phyloP scores from a whole-genome alignment of 306 rosid genomes.

The Oxytropis ochrocephala region DNA sequence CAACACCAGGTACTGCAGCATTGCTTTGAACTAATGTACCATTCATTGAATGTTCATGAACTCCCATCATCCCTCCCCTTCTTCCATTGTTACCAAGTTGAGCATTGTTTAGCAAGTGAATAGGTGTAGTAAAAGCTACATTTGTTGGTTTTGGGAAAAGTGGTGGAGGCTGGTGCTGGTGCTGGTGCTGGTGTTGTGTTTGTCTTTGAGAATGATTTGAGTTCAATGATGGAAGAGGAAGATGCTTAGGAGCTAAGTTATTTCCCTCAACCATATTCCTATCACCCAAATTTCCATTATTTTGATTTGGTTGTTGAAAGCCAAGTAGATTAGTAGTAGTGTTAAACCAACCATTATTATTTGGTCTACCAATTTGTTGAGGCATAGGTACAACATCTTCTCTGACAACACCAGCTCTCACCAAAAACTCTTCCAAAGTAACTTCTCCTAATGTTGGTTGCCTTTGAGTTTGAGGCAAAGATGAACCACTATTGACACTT shows the following conservation, averaged over 20 bases:
- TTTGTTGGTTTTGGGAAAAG: conserved; percentile 67
- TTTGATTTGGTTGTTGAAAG: conserved; percentile 46
- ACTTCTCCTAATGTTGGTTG: conserved; percentile 86
- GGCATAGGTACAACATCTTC: conserved; percentile 67
- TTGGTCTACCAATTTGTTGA: conserved; percentile 41
- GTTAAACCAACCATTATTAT: conserved; percentile 40
- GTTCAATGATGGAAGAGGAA: conserved; percentile 37
- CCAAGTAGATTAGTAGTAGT: conserved; percentile 26
- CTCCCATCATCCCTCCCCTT: conserved; percentile 40
- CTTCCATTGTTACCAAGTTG: conserved; percentile 42
- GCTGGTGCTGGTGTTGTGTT: conserved; percentile 5
- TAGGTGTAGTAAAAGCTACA: conserved; percentile 51
- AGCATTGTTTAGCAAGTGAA: conserved; percentile 45
- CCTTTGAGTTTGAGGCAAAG: conserved; percentile 60
- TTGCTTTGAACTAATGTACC: conserved; percentile 35
- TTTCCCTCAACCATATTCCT: conserved; percentile 29
- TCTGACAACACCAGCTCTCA: conserved; percentile 88
- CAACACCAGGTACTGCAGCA: conserved; percentile 27
- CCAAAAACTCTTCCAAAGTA: conserved; percentile 84
- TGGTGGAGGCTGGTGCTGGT: conserved; percentile 42
- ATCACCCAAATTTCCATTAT: conserved; percentile 38
- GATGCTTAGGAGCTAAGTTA: conserved; percentile 39
- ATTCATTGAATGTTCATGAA: conserved; percentile 46
- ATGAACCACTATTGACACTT: conserved; percentile 16
- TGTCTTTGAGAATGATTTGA: conserved; percentile 36